phyloP scores from a whole-genome alignment of 371 early-diverging fungal genomes.

The Mucor circinelloides region DNA sequence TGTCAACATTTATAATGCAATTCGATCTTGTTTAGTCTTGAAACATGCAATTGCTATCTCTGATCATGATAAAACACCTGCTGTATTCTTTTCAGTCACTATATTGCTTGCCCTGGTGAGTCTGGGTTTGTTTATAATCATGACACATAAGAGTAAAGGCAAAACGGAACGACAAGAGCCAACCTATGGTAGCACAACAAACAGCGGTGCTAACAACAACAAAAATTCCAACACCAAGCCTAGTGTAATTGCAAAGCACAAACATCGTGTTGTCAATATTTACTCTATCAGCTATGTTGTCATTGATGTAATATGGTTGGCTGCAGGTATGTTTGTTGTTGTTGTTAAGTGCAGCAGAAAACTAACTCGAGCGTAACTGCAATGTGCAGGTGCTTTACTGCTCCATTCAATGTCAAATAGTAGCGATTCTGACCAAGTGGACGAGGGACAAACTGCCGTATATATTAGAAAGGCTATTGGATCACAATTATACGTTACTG shows the following conservation, averaged over 20 bases:
- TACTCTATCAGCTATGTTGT: not conserved
- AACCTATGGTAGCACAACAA: conserved; percentile 1
- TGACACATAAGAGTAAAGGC: not conserved
- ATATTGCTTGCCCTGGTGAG: conserved; percentile 1
- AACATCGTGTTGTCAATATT: conserved; percentile 4
- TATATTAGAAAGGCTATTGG: not conserved
- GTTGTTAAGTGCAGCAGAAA: no score
- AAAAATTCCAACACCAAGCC: not conserved
- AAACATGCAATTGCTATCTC: conserved; percentile 1
- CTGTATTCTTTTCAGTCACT: not conserved
- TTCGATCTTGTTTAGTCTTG: conserved; percentile 3
- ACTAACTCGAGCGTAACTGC: not conserved
- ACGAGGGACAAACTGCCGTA: not conserved
- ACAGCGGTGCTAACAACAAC: not conserved
- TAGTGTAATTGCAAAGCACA: conserved; percentile 3
- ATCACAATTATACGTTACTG: not conserved
- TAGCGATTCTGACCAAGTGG: not conserved
- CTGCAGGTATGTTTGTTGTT: not conserved
- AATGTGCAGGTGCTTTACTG: not conserved
- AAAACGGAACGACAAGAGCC: not conserved
- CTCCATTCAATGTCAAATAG: not conserved
- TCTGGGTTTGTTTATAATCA: not conserved
- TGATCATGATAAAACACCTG: not conserved
- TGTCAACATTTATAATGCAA: conserved; percentile 8
- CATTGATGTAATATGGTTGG: not conserved